These are phyloP conservation scores for Yamadazyma pseudoaaseri DNA, from an alignment of 1,139 yeast genomes.

Conservation along the genomic window DNA sequence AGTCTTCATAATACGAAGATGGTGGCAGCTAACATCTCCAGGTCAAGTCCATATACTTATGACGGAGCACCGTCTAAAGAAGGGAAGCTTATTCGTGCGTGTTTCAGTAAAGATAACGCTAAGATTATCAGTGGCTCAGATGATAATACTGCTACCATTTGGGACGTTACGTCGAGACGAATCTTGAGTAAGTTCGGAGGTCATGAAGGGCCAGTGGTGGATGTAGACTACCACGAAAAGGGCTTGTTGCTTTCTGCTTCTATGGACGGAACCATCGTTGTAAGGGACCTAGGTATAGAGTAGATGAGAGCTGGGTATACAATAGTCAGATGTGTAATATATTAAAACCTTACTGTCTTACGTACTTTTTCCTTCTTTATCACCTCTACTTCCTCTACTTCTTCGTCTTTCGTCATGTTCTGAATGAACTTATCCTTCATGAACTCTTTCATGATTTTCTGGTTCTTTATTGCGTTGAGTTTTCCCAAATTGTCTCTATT, in stretches of 20 bases:
- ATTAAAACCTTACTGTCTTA: conserved; percentile 27
- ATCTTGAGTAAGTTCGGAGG: conserved; percentile 52
- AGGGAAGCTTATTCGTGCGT: conserved; percentile 48
- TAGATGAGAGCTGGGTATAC: no score
- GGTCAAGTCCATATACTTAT: conserved; percentile 46
- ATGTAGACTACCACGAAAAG: conserved; percentile 46
- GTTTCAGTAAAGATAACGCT: conserved; percentile 38
- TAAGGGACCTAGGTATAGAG: conserved; percentile 29
- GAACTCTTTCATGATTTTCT: conserved; percentile 20
- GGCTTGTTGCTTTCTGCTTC: conserved; percentile 46
- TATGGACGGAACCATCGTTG: conserved; percentile 48
- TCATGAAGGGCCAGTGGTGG: conserved; percentile 62
- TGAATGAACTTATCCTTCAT: conserved; percentile 23
- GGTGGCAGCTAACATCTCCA: conserved; percentile 32
- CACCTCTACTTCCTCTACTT: conserved; percentile 9
- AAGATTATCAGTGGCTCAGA: conserved; percentile 59
- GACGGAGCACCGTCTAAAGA: conserved; percentile 63
- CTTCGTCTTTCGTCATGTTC: conserved; percentile 18
- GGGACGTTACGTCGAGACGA: conserved; percentile 58
- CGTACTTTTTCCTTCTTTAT: conserved; percentile 9
- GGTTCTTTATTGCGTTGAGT: conserved; percentile 26
- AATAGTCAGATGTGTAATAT: no score
- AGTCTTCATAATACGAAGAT: conserved; percentile 55
- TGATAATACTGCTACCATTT: conserved; percentile 55
- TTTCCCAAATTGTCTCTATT: conserved; percentile 40